A percentile compares a stretch with the other conserved stretches of the same genome.
Conservation (phyloP, 345 rosid species). For the Stellera chamaejasme region DNA sequence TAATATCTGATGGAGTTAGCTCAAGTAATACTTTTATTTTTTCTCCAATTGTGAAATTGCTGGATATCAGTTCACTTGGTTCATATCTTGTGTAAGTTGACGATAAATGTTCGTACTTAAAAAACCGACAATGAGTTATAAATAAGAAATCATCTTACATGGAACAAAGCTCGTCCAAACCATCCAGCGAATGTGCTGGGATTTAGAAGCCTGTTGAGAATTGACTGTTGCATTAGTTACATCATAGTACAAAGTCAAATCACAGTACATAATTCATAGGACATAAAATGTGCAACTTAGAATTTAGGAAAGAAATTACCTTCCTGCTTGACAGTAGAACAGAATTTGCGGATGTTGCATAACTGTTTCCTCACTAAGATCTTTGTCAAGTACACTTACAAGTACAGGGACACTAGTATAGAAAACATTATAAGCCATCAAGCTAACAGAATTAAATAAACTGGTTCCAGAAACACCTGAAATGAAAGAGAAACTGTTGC, state of each 20-base stretch:
- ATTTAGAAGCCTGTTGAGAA: conserved; percentile 76
- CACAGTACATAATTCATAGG: too few relatives aligned
- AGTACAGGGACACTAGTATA: conserved; percentile 94
- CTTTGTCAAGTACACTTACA: conserved; percentile 91
- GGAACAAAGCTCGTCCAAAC: conserved; percentile 96
- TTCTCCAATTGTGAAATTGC: too few relatives aligned
- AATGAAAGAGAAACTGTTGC: conserved; percentile 86
- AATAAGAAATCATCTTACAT: conserved; percentile 37
- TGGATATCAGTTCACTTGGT: too few relatives aligned
- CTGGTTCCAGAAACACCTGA: conserved; percentile 99
- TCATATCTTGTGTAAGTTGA: too few relatives aligned
- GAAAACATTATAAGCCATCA: conserved; percentile 98
- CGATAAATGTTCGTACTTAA: too few relatives aligned
- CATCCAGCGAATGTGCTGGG: conserved; percentile 99
- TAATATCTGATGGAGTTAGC: too few relatives aligned
- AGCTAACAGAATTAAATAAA: conserved; percentile 94
- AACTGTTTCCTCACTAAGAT: conserved; percentile 82
- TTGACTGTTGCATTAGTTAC: conserved; percentile 5
- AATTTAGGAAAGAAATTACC: conserved; percentile 30
- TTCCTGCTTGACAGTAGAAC: conserved; percentile 99
- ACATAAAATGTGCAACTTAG: background rate
- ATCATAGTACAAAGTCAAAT: background rate
- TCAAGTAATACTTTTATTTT: too few relatives aligned
- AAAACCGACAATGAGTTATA: background rate
- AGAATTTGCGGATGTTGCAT: conserved; percentile 99